Conservation (phyloP, 2,329 filamentous ascomycete species). For the Diaporthe citriasiana region DNA sequence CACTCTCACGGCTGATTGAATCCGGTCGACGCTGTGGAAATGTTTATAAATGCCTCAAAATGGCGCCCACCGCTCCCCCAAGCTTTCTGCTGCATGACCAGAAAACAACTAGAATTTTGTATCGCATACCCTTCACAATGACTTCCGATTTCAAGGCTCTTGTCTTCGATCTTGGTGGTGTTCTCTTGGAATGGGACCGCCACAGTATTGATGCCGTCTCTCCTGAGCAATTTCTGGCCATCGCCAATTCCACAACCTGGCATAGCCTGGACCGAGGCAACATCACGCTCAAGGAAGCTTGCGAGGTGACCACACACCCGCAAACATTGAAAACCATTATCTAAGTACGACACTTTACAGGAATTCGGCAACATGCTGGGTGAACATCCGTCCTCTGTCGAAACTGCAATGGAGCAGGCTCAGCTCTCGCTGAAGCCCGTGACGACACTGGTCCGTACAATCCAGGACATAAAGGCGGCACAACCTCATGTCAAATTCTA, state of each 20-base stretch:
- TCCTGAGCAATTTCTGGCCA: slow-evolving; percentile 1
- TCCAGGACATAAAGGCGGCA: neutral
- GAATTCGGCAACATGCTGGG: neutral
- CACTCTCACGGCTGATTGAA: too few species aligned
- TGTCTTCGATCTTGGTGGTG: neutral
- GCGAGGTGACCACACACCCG: neutral
- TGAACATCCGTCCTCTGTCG: neutral
- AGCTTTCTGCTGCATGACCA: too few species aligned
- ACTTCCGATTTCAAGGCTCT: neutral
- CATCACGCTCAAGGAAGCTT: slow-evolving; percentile 4
- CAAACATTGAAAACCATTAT: neutral
- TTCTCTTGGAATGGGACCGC: neutral
- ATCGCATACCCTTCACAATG: neutral
- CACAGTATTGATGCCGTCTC: neutral
- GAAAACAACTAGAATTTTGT: too few species aligned
- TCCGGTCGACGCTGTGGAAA: too few species aligned
- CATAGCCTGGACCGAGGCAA: slow-evolving; percentile 1
- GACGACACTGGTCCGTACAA: neutral
- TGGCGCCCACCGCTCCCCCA: too few species aligned
- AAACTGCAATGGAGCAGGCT: neutral
- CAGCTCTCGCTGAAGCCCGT: neutral
- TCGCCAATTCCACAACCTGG: slow-evolving; percentile 2
- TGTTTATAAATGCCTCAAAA: too few species aligned
- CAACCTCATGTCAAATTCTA: neutral
- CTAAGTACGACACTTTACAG: neutral